Evolutionary conservation across 495 filamentous ascomycete genomes (phyloP).

Genomic region (Coniosporium apollinis): DNA sequence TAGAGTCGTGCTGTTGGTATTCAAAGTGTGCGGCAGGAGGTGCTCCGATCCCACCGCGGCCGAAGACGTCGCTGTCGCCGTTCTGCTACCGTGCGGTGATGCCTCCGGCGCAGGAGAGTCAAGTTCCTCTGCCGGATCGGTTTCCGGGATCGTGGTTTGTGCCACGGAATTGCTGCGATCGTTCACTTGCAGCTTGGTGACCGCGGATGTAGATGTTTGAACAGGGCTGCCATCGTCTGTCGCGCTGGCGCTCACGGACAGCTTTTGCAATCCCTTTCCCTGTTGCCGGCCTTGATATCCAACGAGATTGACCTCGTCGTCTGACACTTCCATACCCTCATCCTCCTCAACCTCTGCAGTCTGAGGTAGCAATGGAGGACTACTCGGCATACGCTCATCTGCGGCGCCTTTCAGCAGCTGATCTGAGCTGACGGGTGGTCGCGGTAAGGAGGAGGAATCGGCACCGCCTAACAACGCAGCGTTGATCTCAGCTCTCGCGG

Average conservation of each 20-base stretch:
- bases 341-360: background rate
- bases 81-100: background rate
- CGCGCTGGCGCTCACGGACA: background rate
- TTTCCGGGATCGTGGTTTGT: background rate
- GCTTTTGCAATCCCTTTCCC: background rate
- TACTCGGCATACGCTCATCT: slow-evolving; percentile 8
- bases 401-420: background rate
- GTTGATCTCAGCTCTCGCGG: background rate
- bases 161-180: background rate
- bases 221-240: background rate
- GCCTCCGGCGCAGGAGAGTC: background rate
- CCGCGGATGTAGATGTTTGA: background rate
- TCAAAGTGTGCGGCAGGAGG: background rate
- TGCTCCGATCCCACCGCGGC: too few relatives aligned
- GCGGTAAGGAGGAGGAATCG: background rate
- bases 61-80: too few relatives aligned
- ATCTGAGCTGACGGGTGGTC: background rate
- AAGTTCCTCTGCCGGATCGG: background rate
- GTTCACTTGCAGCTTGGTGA: background rate
- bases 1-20: background rate
- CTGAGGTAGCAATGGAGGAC: slow-evolving; percentile 5
- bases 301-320: background rate
- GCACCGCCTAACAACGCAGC: background rate
- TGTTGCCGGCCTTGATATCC: too few relatives aligned
- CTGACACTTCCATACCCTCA: background rate